Evolutionary conservation across 2,329 filamentous ascomycete genomes (phyloP).

Genomic region (Alternaria gaisen): DNA sequence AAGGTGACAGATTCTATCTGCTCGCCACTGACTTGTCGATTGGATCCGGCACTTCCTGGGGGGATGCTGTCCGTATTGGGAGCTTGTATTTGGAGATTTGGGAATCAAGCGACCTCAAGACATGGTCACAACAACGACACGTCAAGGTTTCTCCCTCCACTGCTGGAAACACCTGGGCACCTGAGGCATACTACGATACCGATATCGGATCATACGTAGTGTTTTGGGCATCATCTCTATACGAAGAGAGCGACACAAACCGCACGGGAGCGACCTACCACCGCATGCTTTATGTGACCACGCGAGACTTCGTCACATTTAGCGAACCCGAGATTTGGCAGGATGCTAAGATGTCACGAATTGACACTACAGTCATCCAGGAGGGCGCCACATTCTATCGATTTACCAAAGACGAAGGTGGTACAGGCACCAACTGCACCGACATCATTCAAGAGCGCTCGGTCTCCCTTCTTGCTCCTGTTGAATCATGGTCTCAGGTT

Average conservation of each 20-base stretch:
- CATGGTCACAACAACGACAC: conserved; percentile 62
- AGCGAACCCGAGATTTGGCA: conserved; percentile 61
- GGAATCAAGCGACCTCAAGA: conserved; percentile 61
- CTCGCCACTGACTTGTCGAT: conserved; percentile 64
- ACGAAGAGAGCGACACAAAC: conserved; percentile 52
- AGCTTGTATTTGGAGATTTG: conserved; percentile 64
- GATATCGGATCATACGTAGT: conserved; percentile 54
- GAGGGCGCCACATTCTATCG: conserved; percentile 58
- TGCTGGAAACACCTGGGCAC: conserved; percentile 65
- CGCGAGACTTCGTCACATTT: conserved; percentile 62
- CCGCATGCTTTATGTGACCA: conserved; percentile 63
- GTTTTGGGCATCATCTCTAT: conserved; percentile 61
- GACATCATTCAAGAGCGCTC: conserved; percentile 66
- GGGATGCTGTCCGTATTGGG: conserved; percentile 56
- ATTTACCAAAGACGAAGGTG: conserved; percentile 66
- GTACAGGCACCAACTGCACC: conserved; percentile 58
- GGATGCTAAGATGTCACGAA: conserved; percentile 61
- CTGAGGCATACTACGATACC: conserved; percentile 61
- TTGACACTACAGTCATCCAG: conserved; percentile 63
- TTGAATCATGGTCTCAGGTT: conserved; percentile 57
- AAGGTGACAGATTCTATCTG: conserved; percentile 62
- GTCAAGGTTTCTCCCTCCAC: conserved; percentile 59
- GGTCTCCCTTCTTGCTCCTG: conserved; percentile 50
- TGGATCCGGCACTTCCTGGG: conserved; percentile 64
- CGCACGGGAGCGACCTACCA: conserved; percentile 59